Evolutionary conservation across 306 rosid species (phyloP), one percentile per base, ranked within the genome.

Genomic region (Cucurbita moschata): DNA sequence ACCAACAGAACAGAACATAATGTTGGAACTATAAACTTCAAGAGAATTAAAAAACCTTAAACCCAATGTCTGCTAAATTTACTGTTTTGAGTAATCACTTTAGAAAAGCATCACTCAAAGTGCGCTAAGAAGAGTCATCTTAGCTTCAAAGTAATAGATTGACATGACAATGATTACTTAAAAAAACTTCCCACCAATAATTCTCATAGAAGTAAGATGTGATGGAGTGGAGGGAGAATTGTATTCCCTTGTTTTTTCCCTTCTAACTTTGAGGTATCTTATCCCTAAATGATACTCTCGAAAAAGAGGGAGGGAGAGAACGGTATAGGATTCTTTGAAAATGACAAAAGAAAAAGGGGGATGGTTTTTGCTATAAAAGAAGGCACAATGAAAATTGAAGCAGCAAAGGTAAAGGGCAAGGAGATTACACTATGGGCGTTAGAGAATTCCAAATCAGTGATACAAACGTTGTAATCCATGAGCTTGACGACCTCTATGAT

Each of bases 401-500:
- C 4, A 15, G 14, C 69, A 16, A 43, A 21, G 72, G 53, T 19
- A 49, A 46, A 70, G 26, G 37, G 21, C 2, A 40, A 68, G 21
- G 57, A 26, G 19, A 70, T 1, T 23, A 30, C 9, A 30, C 9
- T 11, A 71, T 79, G 78, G 81, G 63, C 7, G 53, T 77, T 6
- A 76, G 64, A 77, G 56, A 76, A 44, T 23, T 81, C 61, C 64
- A 62, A 12, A 59, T 81, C 3, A 18, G 73, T 7, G 75, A 62
- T 69, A 54, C 40, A 37, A 49, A 65, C 57, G 49, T 81, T 6
- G 23, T 59, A 16, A 70, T 83, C 77, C 69, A 72, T 55, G 85
- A 84, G 49, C 81, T 60, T 5, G 83, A 81, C 10, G 73, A 78
- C 73, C 51, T 81, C 30, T 76, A 52, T 42, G 81, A 84, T 80